phyloP scores from a whole-genome alignment of 306 rosid genomes.

The Adenanthera pavonina region DNA sequence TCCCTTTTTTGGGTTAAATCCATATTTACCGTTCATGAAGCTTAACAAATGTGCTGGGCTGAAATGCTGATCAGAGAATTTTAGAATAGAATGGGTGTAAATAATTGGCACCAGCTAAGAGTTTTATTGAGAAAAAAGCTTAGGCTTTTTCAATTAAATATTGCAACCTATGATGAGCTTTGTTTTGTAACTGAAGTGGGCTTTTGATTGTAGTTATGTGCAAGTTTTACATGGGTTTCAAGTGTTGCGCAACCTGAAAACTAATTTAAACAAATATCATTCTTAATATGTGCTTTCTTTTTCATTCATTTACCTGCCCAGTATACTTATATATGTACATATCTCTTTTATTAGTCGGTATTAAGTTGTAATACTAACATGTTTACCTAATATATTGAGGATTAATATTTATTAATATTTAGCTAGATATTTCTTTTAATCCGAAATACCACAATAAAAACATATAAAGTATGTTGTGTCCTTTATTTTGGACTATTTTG shows the following conservation, averaged over 20 bases:
- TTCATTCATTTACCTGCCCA: neutral
- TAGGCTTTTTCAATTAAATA: neutral
- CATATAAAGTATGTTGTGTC: neutral
- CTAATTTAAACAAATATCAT: neutral
- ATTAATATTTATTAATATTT: neutral
- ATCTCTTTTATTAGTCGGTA: neutral
- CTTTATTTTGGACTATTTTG: neutral
- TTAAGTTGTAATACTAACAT: neutral
- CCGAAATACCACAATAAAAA: too few relatives aligned
- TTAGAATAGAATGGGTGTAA: neutral
- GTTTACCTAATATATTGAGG: neutral
- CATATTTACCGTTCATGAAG: neutral
- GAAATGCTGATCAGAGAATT: too few relatives aligned
- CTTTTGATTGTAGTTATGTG: neutral
- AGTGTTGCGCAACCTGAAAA: neutral
- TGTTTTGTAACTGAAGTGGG: neutral
- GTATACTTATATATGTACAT: neutral
- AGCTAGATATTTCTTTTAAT: neutral
- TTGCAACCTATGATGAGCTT: neutral
- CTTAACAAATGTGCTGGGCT: neutral
- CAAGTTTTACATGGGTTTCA: neutral
- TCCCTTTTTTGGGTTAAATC: neutral
- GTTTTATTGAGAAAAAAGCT: neutral
- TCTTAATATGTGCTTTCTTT: neutral
- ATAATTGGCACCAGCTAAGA: neutral